Evolutionary conservation across 805 yeast species (phyloP), one percentile per base, ranked within the genome.

Genomic region (Pichia thaimueangensis): DNA sequence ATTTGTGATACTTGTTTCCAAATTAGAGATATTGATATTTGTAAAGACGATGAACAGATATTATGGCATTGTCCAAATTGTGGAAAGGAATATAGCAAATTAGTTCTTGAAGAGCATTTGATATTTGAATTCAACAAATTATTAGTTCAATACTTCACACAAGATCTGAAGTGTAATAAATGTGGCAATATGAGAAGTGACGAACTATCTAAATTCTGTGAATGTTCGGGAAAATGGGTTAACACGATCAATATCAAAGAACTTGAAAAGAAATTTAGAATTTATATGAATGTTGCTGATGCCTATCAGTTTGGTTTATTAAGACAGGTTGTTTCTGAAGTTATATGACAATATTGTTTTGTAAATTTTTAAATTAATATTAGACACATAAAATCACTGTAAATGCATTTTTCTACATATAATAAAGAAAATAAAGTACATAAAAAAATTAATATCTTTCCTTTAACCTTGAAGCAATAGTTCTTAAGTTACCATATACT

Each of bases 401-500:
- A n/a, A n/a, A n/a, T n/a, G n/a, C n/a, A n/a, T n/a, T n/a, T n/a
- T n/a, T n/a, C n/a, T n/a, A n/a, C n/a, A n/a, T n/a, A n/a, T n/a
- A n/a, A n/a, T n/a, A n/a, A n/a, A n/a, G 9, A 22, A 42, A 28
- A 37, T n/a, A 27, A 21, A 19, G 20, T 21, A 20, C 24, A 16
- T 12, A 36, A 29, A 27, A 24, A 25, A 25, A 31, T 40, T 66
- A 93, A 64, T 85, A 93, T 58, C 97, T 80, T 67, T 93, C 98
- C 69, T 93, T 93, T 82, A 93, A 78, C 68, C 98, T 79, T 11
- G 97, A 86, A 36, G 97, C 96, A 53, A 93, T 94, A 30, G 95
- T 87, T 68, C 98, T 85, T 64, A 93, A 74, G 64, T 93, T 93
- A 52, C 97, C 97, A 61, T 93, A 93, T 45, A 93, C 96, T 66